Evolutionary conservation across 257 asterid species (phyloP).

Genomic region (Primulina eburnea): DNA sequence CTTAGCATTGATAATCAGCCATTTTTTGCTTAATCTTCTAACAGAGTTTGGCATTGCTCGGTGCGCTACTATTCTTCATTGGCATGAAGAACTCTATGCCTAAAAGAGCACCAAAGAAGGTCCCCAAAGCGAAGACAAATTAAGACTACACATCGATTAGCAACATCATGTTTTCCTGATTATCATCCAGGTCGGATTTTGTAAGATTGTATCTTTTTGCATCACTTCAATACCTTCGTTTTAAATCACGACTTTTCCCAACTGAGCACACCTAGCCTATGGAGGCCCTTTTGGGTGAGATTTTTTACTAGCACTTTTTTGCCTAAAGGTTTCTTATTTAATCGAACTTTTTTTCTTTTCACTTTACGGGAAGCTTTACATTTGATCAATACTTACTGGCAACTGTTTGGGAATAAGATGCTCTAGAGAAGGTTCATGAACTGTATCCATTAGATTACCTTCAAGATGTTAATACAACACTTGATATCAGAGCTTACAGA

Average conservation of each 20-base stretch:
- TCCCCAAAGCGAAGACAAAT: conserved; percentile 62
- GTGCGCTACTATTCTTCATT: conserved; percentile 76
- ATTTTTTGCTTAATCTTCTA: conserved; percentile 7
- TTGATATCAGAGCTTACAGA: too few species aligned
- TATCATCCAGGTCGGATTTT: conserved; percentile 25
- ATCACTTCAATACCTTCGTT: conserved; percentile 15
- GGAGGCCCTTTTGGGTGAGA: background rate
- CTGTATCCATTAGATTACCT: too few species aligned
- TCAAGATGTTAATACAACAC: too few species aligned
- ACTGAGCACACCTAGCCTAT: background rate
- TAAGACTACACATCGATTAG: conserved; percentile 32
- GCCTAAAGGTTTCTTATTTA: background rate
- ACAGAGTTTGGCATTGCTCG: conserved; percentile 74
- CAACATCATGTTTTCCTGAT: conserved; percentile 26
- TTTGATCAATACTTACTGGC: background rate
- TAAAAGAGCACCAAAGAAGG: conserved; percentile 69
- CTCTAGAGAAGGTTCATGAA: too few species aligned
- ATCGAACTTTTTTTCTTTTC: too few species aligned
- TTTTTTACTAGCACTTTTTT: too few species aligned
- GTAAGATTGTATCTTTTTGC: conserved; percentile 32
- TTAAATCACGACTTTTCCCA: background rate
- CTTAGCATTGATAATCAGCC: background rate
- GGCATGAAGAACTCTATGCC: conserved; percentile 92
- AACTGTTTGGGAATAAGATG: background rate
- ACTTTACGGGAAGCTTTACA: background rate